phyloP scores from a whole-genome alignment of 805 yeast genomes.

The Candida peoriensis region DNA sequence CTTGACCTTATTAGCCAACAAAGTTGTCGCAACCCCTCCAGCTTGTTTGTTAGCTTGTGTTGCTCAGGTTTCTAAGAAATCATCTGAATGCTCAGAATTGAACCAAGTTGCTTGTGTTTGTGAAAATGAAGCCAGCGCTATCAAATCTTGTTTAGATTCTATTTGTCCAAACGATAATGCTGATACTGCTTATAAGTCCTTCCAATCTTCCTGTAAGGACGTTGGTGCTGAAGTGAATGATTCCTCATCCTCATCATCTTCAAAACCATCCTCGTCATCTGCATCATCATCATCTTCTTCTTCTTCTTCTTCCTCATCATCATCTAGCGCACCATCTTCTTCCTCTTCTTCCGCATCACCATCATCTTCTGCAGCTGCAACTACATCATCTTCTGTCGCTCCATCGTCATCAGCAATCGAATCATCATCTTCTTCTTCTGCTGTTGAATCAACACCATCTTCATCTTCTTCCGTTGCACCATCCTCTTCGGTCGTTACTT shows the following conservation, averaged over 20 bases:
- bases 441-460: constrained; percentile 17
- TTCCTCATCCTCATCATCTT: constrained; percentile 24
- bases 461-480: constrained; percentile 11
- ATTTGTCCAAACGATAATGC: constrained; percentile 65
- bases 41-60: constrained; percentile 92
- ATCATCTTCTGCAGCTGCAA: constrained; percentile 18
- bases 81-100: constrained; percentile 51
- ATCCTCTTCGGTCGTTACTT: constrained; percentile 12
- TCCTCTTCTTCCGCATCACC: constrained; percentile 20
- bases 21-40: constrained; percentile 65
- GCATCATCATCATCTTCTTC: constrained; percentile 23
- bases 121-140: constrained; percentile 43
- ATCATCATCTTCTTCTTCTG: constrained; percentile 17
- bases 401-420: constrained; percentile 20
- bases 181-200: constrained; percentile 54
- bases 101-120: constrained; percentile 69
- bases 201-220: constrained; percentile 49
- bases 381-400: constrained; percentile 15
- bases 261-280: constrained; percentile 24
- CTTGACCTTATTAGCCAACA: constrained; percentile 16
- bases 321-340: constrained; percentile 20
- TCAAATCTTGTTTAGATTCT: constrained; percentile 58
- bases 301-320: constrained; percentile 20
- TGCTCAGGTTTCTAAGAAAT: constrained; percentile 53
- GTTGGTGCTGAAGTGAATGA: constrained; percentile 28